Percentiles rank a stretch among this genome's conserved stretches.
Conservation (phyloP, 306 rosid genomes). For the Cicer yamashitae region DNA sequence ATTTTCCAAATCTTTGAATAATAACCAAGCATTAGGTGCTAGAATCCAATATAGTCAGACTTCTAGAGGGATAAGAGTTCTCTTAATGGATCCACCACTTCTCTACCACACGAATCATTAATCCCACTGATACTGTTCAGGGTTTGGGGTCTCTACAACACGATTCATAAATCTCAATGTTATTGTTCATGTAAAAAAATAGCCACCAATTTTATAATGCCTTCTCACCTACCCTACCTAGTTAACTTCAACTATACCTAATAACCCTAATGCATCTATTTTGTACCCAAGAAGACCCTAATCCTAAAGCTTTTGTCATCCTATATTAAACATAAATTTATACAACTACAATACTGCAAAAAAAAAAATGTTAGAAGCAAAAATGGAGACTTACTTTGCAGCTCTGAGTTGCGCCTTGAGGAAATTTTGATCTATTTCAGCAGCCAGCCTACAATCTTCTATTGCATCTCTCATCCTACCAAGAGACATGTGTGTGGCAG, state of each 20-base stretch:
- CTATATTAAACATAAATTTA: constrained; percentile 36
- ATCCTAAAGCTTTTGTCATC: constrained; percentile 31
- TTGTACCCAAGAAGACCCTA: constrained; percentile 15
- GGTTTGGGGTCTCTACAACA: neutral
- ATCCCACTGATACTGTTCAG: constrained; percentile 7
- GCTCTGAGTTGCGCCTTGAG: constrained; percentile 90
- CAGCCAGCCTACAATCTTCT: constrained; percentile 80
- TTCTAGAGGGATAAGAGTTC: constrained; percentile 15
- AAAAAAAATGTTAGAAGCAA: constrained; percentile 18
- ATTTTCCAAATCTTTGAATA: constrained; percentile 26
- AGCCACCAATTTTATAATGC: neutral
- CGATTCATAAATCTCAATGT: constrained; percentile 13
- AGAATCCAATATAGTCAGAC: constrained; percentile 1
- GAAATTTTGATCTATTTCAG: constrained; percentile 81
- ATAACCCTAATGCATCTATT: constrained; percentile 13
- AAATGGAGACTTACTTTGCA: constrained; percentile 79
- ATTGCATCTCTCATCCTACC: constrained; percentile 91
- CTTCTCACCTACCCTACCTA: constrained; percentile 13
- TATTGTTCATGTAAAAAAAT: constrained; percentile 10
- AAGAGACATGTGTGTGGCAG: constrained; percentile 94
- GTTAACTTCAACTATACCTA: constrained; percentile 33
- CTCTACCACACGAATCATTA: constrained; percentile 5
- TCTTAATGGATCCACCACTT: neutral
- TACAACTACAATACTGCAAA: constrained; percentile 38
- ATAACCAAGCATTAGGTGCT: constrained; percentile 25